Percentiles rank a stretch among this genome's conserved stretches.
These are phyloP conservation scores for Ochetophila trinervis DNA, from an alignment of 306 rosid species.

Conservation along the genomic window DNA sequence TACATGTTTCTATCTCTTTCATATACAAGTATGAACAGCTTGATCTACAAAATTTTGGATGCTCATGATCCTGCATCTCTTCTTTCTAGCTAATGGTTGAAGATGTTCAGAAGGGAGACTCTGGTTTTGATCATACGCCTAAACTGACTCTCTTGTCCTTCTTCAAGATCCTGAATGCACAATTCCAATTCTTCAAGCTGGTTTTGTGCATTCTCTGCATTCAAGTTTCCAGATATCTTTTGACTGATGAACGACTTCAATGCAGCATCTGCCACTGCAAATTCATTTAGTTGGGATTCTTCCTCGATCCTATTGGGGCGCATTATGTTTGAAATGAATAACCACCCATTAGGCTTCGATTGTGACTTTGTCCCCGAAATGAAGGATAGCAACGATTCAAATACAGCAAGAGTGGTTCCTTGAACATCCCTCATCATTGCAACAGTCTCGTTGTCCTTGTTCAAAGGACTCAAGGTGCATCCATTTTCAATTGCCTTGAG, in stretches of 20 bases:
- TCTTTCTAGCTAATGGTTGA: constrained; percentile 17
- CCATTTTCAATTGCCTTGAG: constrained; percentile 7
- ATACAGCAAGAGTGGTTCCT: constrained; percentile 13
- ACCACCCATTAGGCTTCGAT: constrained; percentile 23
- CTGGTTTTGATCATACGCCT: constrained; percentile 25
- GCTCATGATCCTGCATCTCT: background rate
- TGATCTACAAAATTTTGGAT: no score
- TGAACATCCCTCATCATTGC: constrained; percentile 32
- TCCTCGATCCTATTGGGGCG: background rate
- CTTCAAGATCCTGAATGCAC: constrained; percentile 28
- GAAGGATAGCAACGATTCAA: constrained; percentile 33
- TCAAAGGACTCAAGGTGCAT: background rate
- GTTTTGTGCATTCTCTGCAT: background rate
- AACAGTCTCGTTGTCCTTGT: constrained; percentile 14
- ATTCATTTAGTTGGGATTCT: constrained; percentile 2
- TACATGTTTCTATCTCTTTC: no score
- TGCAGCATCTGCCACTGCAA: constrained; percentile 13
- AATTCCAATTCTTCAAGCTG: constrained; percentile 17
- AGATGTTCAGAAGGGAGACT: constrained; percentile 34
- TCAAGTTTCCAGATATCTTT: background rate
- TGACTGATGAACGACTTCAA: no score
- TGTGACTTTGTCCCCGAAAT: constrained; percentile 24
- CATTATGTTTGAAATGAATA: constrained; percentile 24
- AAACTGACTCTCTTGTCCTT: constrained; percentile 2
- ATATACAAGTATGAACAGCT: no score